phyloP scores from a whole-genome alignment of 2,329 filamentous ascomycete species.

The Xylogone sp. region DNA sequence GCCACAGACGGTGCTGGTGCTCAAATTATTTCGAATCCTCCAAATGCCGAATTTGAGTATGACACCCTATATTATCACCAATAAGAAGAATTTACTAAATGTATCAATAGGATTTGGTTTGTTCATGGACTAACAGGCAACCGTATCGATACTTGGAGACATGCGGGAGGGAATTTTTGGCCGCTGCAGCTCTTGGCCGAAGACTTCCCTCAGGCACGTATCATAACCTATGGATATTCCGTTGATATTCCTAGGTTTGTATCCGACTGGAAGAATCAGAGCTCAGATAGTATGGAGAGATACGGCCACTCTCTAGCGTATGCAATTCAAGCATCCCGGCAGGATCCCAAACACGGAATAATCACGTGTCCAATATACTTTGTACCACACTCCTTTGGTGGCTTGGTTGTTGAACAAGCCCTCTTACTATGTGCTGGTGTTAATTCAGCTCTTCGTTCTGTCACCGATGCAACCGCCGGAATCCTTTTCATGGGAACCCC shows the following conservation, averaged over 20 bases:
- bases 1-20: not conserved
- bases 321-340: not conserved
- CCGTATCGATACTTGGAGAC: constrained; percentile 35
- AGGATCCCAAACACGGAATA: not conserved
- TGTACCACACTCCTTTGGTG: not conserved
- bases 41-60: not conserved
- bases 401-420: not conserved
- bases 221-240: not conserved
- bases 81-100: not conserved
- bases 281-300: not conserved
- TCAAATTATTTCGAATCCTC: not conserved
- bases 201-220: constrained; percentile 5
- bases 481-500: not conserved
- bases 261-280: not conserved
- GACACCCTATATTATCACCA: not conserved
- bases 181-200: constrained; percentile 4
- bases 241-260: not conserved
- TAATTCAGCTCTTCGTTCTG: not conserved
- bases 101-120: constrained; percentile 18
- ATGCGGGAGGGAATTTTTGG: constrained; percentile 11
- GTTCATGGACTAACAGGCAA: constrained; percentile 39
- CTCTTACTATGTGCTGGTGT: not conserved
- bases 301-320: not conserved
- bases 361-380: not conserved
- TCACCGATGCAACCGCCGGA: not conserved